Percentiles rank a stretch among this genome's conserved stretches.
Evolutionary conservation across 495 filamentous ascomycete species (phyloP).

Genomic region (Xylaria longipes): DNA sequence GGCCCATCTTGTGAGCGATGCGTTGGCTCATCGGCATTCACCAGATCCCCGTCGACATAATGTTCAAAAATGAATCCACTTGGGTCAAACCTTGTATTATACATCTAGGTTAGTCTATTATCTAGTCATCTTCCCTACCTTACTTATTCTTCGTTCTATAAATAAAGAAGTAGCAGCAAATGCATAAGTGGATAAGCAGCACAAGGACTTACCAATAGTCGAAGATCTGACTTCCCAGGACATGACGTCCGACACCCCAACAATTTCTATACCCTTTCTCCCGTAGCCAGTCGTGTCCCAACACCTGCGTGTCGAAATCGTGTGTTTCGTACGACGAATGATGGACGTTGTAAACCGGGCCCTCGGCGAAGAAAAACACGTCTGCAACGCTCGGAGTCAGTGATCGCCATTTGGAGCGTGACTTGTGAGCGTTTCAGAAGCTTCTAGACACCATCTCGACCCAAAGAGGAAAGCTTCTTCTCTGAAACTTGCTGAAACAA

Average conservation of each 20-base stretch:
- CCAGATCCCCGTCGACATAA: slow-evolving; percentile 73
- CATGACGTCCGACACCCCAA: slow-evolving; percentile 77
- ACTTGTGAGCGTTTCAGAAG: no score
- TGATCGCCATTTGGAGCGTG: no score
- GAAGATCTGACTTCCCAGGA: slow-evolving; percentile 69
- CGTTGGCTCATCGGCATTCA: slow-evolving; percentile 65
- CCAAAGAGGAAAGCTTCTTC: no score
- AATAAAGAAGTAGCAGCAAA: not conserved
- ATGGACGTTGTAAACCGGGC: slow-evolving; percentile 66
- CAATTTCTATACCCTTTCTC: slow-evolving; percentile 68
- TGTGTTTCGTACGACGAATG: slow-evolving; percentile 77
- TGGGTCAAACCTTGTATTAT: slow-evolving; percentile 59
- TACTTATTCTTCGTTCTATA: not conserved
- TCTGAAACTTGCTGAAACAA: no score
- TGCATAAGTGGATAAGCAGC: not conserved
- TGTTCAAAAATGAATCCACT: slow-evolving; percentile 68
- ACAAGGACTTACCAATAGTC: slow-evolving; percentile 66
- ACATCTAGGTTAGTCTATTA: not conserved
- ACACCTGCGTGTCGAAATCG: slow-evolving; percentile 75
- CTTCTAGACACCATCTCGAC: no score
- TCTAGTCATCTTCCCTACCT: not conserved
- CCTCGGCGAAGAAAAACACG: slow-evolving; percentile 70
- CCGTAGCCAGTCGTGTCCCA: slow-evolving; percentile 75
- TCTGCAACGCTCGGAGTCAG: no score
- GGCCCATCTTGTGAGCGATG: slow-evolving; percentile 48